phyloP scores from a whole-genome alignment of 805 yeast genomes.

The Candida ponderosae region DNA sequence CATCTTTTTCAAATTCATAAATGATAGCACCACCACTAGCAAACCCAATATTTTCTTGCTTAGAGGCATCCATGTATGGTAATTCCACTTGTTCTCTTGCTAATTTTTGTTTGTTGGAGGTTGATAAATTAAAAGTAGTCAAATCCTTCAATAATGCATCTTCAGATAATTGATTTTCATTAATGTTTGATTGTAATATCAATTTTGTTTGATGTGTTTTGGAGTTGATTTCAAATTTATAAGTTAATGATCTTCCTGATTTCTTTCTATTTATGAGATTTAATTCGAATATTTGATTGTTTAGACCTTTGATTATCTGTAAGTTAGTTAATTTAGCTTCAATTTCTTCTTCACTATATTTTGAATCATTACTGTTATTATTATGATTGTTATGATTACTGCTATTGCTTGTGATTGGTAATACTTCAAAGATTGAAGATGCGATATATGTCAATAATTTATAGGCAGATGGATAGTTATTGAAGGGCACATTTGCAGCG shows the following conservation, averaged over 20 bases:
- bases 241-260: conserved; percentile 70
- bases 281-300: conserved; percentile 37
- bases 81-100: conserved; percentile 83
- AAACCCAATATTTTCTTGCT: conserved; percentile 24
- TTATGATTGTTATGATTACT: conserved; percentile 3
- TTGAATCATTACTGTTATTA: conserved; percentile 12
- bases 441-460: conserved; percentile 62
- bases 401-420: conserved; percentile 28
- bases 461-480: conserved; percentile 47
- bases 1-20: conserved; percentile 92
- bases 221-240: conserved; percentile 46
- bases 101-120: conserved; percentile 63
- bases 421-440: conserved; percentile 58
- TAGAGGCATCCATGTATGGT: conserved; percentile 89
- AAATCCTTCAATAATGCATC: conserved; percentile 56
- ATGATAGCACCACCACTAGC: conserved; percentile 89
- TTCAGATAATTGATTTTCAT: conserved; percentile 31
- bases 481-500: conserved; percentile 3
- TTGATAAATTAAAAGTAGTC: conserved; percentile 81
- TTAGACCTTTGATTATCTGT: conserved; percentile 44
- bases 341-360: conserved; percentile 39
- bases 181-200: conserved; percentile 15
- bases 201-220: conserved; percentile 32
- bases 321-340: conserved; percentile 31
- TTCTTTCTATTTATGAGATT: conserved; percentile 64